Evolutionary conservation across 2,329 filamentous ascomycete genomes (phyloP), one percentile per base, ranked within the genome.

Genomic region (Bertia moriformis): DNA sequence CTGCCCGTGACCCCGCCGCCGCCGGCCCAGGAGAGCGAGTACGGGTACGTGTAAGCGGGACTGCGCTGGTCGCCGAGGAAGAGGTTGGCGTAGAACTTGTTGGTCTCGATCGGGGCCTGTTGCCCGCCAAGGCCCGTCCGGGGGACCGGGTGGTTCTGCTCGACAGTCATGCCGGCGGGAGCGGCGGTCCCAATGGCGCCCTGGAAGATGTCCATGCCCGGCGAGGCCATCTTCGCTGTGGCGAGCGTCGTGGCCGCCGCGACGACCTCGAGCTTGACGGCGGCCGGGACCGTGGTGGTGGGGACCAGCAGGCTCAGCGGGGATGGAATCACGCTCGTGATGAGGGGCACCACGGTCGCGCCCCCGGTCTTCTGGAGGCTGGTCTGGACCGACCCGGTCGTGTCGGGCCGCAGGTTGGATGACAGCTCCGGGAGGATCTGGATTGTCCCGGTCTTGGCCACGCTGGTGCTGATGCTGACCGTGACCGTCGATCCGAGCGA

Each of bases 61-160:
- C 70, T 69, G 3, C 66, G 71, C 55, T 93, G 86, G 33, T 67
- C 68, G 3, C 77, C 81, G 0, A 95, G 65, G 54, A 86, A 86
- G 45, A 91, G 75, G 50, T 91, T 91, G 48, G 78, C 69, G 48
- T 83, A 85, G 54, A 87, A 88, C 51, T 84, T 88, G 63, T 88
- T 89, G 18, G 83, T 89, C 38, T 73, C 65, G 36, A 84, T 60
- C 3, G 78, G 73, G 0, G 54, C 53, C 1, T 57, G 48, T 14
- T 62, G 55, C 15, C 42, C 37, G 7, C 47, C 35, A 10, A 80
- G 62, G 4, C 71, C 72, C 17, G 62, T 53, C 13, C 71, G 65
- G 30, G 67, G 58, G 18, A 72, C 71, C 0, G 77, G 77, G 45
- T 82, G 77, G 45, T 78, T 71, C 15, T 60, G 48, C 19, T 63